These are phyloP conservation scores for Fusarium sp. DNA, from an alignment of 2,329 filamentous ascomycete species.

Conservation along the genomic window DNA sequence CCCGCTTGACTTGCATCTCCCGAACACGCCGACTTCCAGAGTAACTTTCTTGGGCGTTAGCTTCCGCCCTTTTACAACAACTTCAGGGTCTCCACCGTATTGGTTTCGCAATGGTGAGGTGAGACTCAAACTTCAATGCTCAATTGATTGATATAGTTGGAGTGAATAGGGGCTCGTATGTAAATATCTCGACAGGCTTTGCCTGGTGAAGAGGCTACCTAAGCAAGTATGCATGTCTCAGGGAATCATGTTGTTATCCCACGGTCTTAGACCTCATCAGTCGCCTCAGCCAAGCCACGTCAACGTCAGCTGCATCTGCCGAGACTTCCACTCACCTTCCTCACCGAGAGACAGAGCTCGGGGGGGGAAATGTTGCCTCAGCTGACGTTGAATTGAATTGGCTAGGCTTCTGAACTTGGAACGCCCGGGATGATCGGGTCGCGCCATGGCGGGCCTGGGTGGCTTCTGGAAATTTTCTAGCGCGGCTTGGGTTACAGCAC, in stretches of 20 bases:
- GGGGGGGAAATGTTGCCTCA: conserved; percentile 42
- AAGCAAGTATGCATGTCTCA: neutral
- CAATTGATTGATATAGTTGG: too few species aligned
- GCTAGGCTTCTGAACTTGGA: conserved; percentile 12
- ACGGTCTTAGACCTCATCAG: conserved; percentile 21
- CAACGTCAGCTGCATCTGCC: conserved; percentile 20
- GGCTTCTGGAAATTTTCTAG: conserved; percentile 52
- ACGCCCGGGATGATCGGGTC: conserved; percentile 25
- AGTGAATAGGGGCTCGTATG: too few species aligned
- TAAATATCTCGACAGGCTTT: too few species aligned
- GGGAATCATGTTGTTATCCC: conserved; percentile 1
- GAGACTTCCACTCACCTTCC: conserved; percentile 21
- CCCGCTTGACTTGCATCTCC: conserved; percentile 45
- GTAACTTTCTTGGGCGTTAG: conserved; percentile 34
- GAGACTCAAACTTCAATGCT: neutral
- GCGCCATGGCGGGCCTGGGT: conserved; percentile 16
- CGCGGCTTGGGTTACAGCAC: conserved; percentile 32
- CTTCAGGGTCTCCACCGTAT: conserved; percentile 18
- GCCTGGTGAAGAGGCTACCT: too few species aligned
- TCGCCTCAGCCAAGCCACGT: conserved; percentile 22
- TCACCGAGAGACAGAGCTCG: conserved; percentile 1
- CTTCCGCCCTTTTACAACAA: conserved; percentile 44
- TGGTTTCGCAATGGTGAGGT: conserved; percentile 6
- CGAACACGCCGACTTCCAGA: conserved; percentile 30
- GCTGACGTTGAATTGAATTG: conserved; percentile 41